Percentiles rank a stretch among this genome's conserved stretches.
phyloP scores from a whole-genome alignment of 805 yeast genomes.

The Saccharomycopsis sp. region DNA sequence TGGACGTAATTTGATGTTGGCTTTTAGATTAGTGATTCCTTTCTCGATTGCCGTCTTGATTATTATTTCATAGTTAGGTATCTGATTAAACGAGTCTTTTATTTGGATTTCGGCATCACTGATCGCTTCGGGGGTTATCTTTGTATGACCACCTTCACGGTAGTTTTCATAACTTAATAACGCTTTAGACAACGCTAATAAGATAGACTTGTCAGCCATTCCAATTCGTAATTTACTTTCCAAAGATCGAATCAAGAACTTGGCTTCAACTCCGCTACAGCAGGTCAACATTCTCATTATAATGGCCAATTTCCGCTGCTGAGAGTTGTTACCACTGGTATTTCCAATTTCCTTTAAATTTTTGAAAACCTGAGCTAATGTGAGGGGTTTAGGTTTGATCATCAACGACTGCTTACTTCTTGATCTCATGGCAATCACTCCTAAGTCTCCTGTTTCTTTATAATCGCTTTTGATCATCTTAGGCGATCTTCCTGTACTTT shows the following conservation, averaged over 20 bases:
- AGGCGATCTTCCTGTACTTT: slow-evolving; percentile 77
- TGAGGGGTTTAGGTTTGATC: slow-evolving; percentile 84
- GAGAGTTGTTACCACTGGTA: slow-evolving; percentile 75
- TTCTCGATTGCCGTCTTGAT: slow-evolving; percentile 56
- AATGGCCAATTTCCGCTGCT: slow-evolving; percentile 64
- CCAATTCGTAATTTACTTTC: slow-evolving; percentile 94
- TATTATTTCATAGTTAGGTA: slow-evolving; percentile 83
- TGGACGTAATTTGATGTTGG: slow-evolving; percentile 71
- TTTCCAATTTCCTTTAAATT: slow-evolving; percentile 72
- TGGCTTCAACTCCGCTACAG: slow-evolving; percentile 82
- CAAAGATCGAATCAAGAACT: slow-evolving; percentile 78
- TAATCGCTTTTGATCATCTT: slow-evolving; percentile 68
- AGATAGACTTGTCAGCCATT: slow-evolving; percentile 87
- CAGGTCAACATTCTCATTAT: slow-evolving; percentile 83
- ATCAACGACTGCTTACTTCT: slow-evolving; percentile 83
- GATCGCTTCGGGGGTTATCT: slow-evolving; percentile 38
- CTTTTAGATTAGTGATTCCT: slow-evolving; percentile 62
- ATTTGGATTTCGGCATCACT: slow-evolving; percentile 69
- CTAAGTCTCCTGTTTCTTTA: slow-evolving; percentile 81
- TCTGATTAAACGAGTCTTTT: slow-evolving; percentile 80
- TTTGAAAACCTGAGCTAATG: slow-evolving; percentile 65
- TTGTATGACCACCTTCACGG: slow-evolving; percentile 26
- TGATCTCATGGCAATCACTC: slow-evolving; percentile 78
- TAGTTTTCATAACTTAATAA: slow-evolving; percentile 53
- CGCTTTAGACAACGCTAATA: slow-evolving; percentile 80